Conservation (phyloP, 2,329 filamentous ascomycete genomes). For the Leptographium procerum region DNA sequence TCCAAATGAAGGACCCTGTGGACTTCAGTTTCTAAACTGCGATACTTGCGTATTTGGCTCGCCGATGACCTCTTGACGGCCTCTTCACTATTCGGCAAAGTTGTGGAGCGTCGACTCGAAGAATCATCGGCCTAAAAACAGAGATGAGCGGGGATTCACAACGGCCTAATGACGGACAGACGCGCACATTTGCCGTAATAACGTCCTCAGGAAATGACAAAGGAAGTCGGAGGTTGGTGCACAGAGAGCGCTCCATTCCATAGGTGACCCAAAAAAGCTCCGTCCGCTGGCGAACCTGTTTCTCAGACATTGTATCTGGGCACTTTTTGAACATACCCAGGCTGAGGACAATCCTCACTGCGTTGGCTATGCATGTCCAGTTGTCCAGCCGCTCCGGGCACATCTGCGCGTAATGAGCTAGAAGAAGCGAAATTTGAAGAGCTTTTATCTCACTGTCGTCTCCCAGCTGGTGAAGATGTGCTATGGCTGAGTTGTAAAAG, state of each 20-base stretch:
- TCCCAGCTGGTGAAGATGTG: slow-evolving; percentile 21
- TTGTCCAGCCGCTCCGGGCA: slow-evolving; percentile 33
- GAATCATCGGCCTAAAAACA: not conserved
- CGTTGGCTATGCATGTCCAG: slow-evolving; percentile 38
- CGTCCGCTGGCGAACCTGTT: slow-evolving; percentile 38
- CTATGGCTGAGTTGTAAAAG: not conserved
- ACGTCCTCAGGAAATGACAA: slow-evolving; percentile 19
- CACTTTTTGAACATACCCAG: slow-evolving; percentile 37
- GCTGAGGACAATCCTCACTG: slow-evolving; percentile 33
- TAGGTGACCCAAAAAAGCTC: slow-evolving; percentile 54
- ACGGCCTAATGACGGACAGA: not conserved
- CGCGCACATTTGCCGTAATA: not conserved
- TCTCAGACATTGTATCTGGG: slow-evolving; percentile 35
- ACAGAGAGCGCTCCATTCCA: slow-evolving; percentile 38
- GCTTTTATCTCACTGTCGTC: slow-evolving; percentile 25
- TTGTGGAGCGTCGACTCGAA: not conserved
- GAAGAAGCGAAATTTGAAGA: slow-evolving; percentile 37
- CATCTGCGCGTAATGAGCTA: slow-evolving; percentile 34
- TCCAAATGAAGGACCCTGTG: slow-evolving; percentile 3
- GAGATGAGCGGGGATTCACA: too few species aligned
- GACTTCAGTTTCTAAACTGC: not conserved
- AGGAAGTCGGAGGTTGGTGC: slow-evolving; percentile 41
- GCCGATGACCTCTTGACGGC: not conserved
- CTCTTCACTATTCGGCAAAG: not conserved
- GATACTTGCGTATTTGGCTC: slow-evolving; percentile 1